phyloP scores from a whole-genome alignment of 2,329 filamentous ascomycete species.

The Chaetomiaceae sp. region DNA sequence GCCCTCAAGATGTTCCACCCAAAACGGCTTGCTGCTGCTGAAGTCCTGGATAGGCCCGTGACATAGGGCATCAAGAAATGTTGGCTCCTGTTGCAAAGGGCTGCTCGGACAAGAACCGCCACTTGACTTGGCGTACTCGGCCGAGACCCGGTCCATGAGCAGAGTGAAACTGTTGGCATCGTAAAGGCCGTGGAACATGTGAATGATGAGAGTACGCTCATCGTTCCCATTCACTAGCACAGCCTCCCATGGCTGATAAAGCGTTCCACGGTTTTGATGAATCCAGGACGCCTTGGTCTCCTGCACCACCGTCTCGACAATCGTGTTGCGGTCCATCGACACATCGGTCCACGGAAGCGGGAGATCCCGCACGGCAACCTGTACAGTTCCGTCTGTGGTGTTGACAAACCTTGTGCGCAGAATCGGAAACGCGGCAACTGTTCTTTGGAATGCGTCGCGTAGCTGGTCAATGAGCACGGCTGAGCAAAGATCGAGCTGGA shows the following conservation, averaged over 20 bases:
- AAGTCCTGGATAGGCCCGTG: conserved; percentile 59
- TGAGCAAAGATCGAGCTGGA: conserved; percentile 51
- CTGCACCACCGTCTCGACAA: conserved; percentile 18
- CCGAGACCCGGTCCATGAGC: conserved; percentile 54
- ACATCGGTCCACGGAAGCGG: conserved; percentile 40
- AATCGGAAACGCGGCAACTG: conserved; percentile 52
- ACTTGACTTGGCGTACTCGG: conserved; percentile 39
- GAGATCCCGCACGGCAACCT: conserved; percentile 53
- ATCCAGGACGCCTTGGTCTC: conserved; percentile 45
- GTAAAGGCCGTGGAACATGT: conserved; percentile 82
- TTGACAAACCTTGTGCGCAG: conserved; percentile 67
- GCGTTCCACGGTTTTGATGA: conserved; percentile 40
- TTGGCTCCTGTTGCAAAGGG: conserved; percentile 32
- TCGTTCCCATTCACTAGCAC: conserved; percentile 31
- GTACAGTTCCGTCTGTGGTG: conserved; percentile 69
- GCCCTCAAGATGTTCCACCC: conserved; percentile 51
- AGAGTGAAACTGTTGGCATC: conserved; percentile 73
- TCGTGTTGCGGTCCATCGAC: conserved; percentile 27
- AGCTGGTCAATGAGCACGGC: conserved; percentile 43
- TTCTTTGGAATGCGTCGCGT: conserved; percentile 49
- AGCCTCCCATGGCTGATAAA: conserved; percentile 48
- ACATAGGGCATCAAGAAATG: conserved; percentile 61
- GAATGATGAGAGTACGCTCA: conserved; percentile 46
- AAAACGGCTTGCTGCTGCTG: conserved; percentile 50
- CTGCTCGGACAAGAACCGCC: background rate